A percentile compares a stretch with the other conserved stretches of the same genome.
Conservation (phyloP, 2,329 filamentous ascomycete species). For the Fusarium pseudograminearum region DNA sequence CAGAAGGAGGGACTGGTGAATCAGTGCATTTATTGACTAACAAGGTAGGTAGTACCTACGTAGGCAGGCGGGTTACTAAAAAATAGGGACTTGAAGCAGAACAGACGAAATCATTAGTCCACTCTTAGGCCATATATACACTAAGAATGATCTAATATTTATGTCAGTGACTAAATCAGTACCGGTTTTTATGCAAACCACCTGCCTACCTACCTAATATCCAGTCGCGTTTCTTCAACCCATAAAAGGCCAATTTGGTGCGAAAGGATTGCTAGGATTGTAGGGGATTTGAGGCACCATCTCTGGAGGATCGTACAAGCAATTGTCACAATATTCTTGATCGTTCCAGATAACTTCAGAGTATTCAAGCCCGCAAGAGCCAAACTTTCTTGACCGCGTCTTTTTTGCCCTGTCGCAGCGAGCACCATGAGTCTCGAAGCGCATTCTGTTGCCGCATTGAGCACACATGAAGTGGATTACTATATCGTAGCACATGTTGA, state of each 20-base stretch:
- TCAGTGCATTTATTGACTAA: not conserved
- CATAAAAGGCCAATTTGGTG: not conserved
- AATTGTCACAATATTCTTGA: not conserved
- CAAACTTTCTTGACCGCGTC: not conserved
- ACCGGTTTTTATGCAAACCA: too few relatives aligned
- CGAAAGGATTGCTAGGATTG: not conserved
- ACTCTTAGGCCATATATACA: too few relatives aligned
- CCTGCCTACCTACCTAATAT: not conserved
- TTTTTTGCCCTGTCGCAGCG: not conserved
- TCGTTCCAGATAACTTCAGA: not conserved
- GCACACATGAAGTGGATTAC: not conserved
- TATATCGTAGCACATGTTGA: not conserved
- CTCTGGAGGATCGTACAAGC: not conserved
- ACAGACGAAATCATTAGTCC: too few relatives aligned
- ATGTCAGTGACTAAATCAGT: too few relatives aligned
- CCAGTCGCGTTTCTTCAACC: not conserved
- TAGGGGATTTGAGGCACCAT: not conserved
- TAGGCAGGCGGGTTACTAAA: too few relatives aligned
- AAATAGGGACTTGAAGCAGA: too few relatives aligned
- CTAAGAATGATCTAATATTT: too few relatives aligned
- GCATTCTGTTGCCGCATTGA: not conserved
- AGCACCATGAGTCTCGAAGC: not conserved
- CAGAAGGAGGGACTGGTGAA: rapidly evolving
- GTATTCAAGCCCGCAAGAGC: not conserved
- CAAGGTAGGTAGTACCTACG: too few relatives aligned